A percentile compares a stretch with the other conserved stretches of the same genome.
Conservation (phyloP, 306 rosid genomes). For the Oemleria cerasiformis region DNA sequence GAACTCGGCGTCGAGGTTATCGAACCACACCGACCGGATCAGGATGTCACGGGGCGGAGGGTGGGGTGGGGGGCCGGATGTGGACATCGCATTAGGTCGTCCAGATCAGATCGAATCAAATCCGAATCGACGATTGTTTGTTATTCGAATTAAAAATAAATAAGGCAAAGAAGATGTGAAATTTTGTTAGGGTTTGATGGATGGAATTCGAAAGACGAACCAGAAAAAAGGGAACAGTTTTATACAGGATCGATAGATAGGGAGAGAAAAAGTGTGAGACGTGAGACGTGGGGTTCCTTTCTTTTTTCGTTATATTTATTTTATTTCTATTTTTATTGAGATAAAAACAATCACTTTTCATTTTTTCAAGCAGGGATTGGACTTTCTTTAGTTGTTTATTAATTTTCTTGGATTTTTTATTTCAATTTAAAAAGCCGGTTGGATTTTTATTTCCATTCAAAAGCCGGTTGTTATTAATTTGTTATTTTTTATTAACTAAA, state of each 20-base stretch:
- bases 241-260: not conserved
- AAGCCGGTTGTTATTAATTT: not conserved
- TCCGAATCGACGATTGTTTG: constrained; percentile 12
- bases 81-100: constrained; percentile 28
- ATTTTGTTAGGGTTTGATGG: constrained; percentile 16
- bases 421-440: not conserved
- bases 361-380: too few species aligned
- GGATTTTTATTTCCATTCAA: not conserved
- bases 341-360: not conserved
- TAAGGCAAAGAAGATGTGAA: too few species aligned
- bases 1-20: constrained; percentile 49
- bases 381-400: not conserved
- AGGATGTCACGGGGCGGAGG: constrained; percentile 18
- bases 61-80: constrained; percentile 4
- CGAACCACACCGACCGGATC: constrained; percentile 61
- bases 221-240: not conserved
- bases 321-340: not conserved
- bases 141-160: not conserved
- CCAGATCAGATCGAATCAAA: constrained; percentile 14
- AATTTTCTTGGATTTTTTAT: not conserved
- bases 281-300: constrained; percentile 11
- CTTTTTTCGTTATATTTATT: not conserved
- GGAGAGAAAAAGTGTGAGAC: not conserved
- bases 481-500: not conserved
- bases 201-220: not conserved